These are phyloP conservation scores for Lyophyllum decastes DNA, from an alignment of 768 basidiomycete genomes.

Conservation along the genomic window DNA sequence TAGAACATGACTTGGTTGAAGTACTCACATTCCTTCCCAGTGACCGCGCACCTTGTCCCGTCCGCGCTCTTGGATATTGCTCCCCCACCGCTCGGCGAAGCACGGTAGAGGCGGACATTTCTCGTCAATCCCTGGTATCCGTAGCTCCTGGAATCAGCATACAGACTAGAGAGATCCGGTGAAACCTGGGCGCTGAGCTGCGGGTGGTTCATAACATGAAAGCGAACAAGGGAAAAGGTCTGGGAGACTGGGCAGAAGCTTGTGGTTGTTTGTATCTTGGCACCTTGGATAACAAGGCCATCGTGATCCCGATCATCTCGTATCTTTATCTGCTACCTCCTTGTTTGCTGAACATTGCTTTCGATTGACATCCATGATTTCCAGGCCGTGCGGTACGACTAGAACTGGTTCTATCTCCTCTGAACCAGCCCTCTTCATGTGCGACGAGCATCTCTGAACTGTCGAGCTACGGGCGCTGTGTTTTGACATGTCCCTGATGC, in stretches of 20 bases:
- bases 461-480: background rate
- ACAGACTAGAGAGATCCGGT: conserved; percentile 18
- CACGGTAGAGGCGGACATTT: conserved; percentile 62
- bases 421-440: background rate
- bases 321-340: too few species aligned
- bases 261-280: background rate
- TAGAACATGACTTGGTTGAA: background rate
- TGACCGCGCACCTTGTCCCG: conserved; percentile 65
- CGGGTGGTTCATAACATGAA: conserved; percentile 4
- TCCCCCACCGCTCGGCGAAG: conserved; percentile 62
- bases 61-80: conserved; percentile 70
- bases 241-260: background rate
- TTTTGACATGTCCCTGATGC: background rate
- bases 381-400: too few species aligned
- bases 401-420: background rate
- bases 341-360: background rate
- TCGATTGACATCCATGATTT: too few species aligned
- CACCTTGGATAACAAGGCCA: background rate
- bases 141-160: conserved; percentile 43
- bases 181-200: conserved; percentile 8
- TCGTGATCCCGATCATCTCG: background rate
- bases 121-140: conserved; percentile 44
- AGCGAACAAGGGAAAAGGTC: background rate
- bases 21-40: conserved; percentile 72
- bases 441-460: background rate